Base-by-base conservation (phyloP, 2,329 filamentous ascomycete species). In the Diaporthe citri region DNA sequence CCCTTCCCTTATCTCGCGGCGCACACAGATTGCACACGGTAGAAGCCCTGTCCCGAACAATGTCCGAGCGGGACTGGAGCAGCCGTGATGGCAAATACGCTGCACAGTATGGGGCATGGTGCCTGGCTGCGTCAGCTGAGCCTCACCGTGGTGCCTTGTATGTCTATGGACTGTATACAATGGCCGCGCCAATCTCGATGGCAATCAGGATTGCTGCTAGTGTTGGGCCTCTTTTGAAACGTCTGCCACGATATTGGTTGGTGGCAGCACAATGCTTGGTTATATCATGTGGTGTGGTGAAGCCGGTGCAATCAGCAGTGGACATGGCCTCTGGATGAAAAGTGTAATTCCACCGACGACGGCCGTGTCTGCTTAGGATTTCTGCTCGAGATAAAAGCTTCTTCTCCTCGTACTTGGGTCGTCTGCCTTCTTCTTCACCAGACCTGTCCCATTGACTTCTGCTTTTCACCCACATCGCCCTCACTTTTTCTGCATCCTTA, bases 81-180 rank as follows among this genome's bases (percentile, higher is more conserved):
- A 67, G 31, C 48, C 64, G 64, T 69, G 64, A 69, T 69, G 64
- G 64, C 31, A 52, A 52, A 69, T 69, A 69, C 64, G 48, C 64
- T 39, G 31, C 64, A 69, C 64, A 69, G 64, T 69, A 67, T 28
- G 64, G 28, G 22, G 48, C 48, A 55, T 55, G n/a, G 64, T 52
- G 22, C 46, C 46, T 10, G 64, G 28, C 22, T 51, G 31, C 46
- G 48, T 55, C 64, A 69, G 64, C 64, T 67, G 46, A 67, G 64
- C 64, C 64, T 69, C 64, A 69, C 64, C 48, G 46, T 69, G 64
- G 64, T 41, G 64, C 48, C 48, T 55, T 28, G 34, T 55, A 55
- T 41, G 64, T 69, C 48, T 69, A n/a, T 69, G 17, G 64, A 69
- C 64, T 69, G 64, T 69, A 55, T 69, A 69, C 64, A 69, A 69